These are phyloP conservation scores for Ogataea salicorniae DNA, from an alignment of 805 yeast genomes.

Conservation along the genomic window DNA sequence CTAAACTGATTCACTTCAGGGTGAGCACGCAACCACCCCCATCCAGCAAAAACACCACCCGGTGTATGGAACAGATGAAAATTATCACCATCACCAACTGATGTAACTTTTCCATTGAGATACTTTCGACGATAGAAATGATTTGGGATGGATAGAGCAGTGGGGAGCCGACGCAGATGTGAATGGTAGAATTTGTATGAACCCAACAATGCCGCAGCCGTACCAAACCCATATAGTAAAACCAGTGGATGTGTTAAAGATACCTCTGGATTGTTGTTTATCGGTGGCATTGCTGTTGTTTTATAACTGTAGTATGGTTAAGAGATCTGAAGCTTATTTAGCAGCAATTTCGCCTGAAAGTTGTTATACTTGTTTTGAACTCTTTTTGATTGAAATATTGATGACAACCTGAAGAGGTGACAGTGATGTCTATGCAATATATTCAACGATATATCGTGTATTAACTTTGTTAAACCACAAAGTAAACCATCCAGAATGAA, in stretches of 20 bases:
- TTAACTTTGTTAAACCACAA: too few relatives aligned
- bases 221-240: constrained; percentile 26
- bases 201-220: constrained; percentile 33
- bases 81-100: constrained; percentile 96
- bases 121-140: constrained; percentile 38
- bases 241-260: constrained; percentile 26
- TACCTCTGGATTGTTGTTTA: constrained; percentile 3
- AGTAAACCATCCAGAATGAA: too few relatives aligned
- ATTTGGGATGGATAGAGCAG: constrained; percentile 46
- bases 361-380: too few relatives aligned
- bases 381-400: too few relatives aligned
- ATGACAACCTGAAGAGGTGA: too few relatives aligned
- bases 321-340: not conserved
- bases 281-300: not conserved
- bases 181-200: constrained; percentile 40
- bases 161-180: constrained; percentile 45
- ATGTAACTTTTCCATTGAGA: constrained; percentile 68
- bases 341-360: too few relatives aligned
- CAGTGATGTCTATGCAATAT: too few relatives aligned
- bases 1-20: constrained; percentile 49
- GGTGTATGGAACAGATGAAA: constrained; percentile 91
- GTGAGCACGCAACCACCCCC: constrained; percentile 81
- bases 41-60: constrained; percentile 81
- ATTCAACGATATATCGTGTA: too few relatives aligned
- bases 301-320: not conserved